Conservation (phyloP, 495 filamentous ascomycete genomes). For the Collariella sp. region DNA sequence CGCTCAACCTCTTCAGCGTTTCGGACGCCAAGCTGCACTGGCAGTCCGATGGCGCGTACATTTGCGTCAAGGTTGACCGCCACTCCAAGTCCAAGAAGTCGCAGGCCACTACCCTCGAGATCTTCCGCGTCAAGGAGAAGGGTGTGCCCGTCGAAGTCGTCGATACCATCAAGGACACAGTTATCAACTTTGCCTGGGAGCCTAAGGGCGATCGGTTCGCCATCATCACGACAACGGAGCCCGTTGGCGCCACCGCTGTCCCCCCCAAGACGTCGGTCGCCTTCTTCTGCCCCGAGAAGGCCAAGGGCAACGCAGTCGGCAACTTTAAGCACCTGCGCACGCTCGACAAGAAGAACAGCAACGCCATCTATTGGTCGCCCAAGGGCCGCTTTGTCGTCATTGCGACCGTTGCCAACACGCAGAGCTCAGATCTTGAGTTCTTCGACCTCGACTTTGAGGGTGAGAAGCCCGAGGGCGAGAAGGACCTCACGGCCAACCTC, state of each 20-base stretch:
- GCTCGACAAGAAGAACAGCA: slow-evolving; percentile 96
- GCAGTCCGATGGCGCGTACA: slow-evolving; percentile 87
- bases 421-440: slow-evolving; percentile 93
- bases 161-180: slow-evolving; percentile 91
- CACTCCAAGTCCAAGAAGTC: slow-evolving; percentile 99
- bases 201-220: slow-evolving; percentile 96
- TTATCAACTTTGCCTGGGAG: slow-evolving; percentile 99
- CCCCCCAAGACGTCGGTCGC: slow-evolving; percentile 90
- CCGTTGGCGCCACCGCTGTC: slow-evolving; percentile 61
- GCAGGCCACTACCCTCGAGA: slow-evolving; percentile 91
- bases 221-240: slow-evolving; percentile 88
- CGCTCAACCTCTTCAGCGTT: slow-evolving; percentile 94
- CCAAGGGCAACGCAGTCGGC: slow-evolving; percentile 64
- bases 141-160: slow-evolving; percentile 97
- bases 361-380: slow-evolving; percentile 99
- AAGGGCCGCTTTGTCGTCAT: slow-evolving; percentile 91
- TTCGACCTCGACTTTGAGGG: slow-evolving; percentile 97
- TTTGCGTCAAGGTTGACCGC: slow-evolving; percentile 97
- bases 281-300: slow-evolving; percentile 94
- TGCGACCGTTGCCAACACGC: slow-evolving; percentile 81
- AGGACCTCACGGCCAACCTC: slow-evolving; percentile 89
- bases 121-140: slow-evolving; percentile 94
- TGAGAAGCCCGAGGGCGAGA: slow-evolving; percentile 83
- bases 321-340: slow-evolving; percentile 94
- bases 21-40: slow-evolving; percentile 94